Percentiles rank a stretch among this genome's conserved stretches.
Evolutionary conservation across 495 filamentous ascomycete species (phyloP).

Genomic region (Xylaria castorea): DNA sequence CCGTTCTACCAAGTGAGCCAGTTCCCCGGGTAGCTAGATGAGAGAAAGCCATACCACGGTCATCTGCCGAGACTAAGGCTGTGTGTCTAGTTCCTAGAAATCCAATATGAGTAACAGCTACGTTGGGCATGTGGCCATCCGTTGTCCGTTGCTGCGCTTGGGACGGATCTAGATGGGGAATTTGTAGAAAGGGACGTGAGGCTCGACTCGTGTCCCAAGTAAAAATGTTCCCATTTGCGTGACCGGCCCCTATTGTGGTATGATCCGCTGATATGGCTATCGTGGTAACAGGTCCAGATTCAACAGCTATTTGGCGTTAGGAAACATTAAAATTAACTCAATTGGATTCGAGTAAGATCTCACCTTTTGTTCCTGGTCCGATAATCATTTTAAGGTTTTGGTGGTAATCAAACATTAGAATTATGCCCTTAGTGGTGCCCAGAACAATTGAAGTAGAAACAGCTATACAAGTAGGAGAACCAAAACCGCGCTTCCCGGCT

Average conservation of each 20-base stretch:
- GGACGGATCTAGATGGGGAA: conserved; percentile 73
- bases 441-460: conserved; percentile 89
- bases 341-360: conserved; percentile 26
- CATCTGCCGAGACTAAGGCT: conserved; percentile 96
- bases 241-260: conserved; percentile 86
- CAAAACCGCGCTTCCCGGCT: conserved; percentile 89
- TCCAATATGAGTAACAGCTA: conserved; percentile 83
- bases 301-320: conserved; percentile 68
- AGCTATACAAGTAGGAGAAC: conserved; percentile 86
- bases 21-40: conserved; percentile 92
- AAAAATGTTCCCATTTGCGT: conserved; percentile 90
- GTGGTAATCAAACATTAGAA: conserved; percentile 95
- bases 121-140: conserved; percentile 84
- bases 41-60: conserved; percentile 96
- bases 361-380: conserved; percentile 92
- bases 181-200: conserved; percentile 85
- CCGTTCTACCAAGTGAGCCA: conserved; percentile 80
- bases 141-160: conserved; percentile 67
- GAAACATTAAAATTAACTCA: conserved; percentile 8
- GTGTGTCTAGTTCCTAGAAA: conserved; percentile 97
- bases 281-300: conserved; percentile 86
- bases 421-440: conserved; percentile 91
- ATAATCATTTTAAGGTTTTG: conserved; percentile 93
- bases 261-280: conserved; percentile 93
- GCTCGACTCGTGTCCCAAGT: conserved; percentile 91